Percentiles rank a stretch among this genome's conserved stretches.
phyloP scores from a whole-genome alignment of 2,329 filamentous ascomycete species.

The Ceratocystis huliohia region DNA sequence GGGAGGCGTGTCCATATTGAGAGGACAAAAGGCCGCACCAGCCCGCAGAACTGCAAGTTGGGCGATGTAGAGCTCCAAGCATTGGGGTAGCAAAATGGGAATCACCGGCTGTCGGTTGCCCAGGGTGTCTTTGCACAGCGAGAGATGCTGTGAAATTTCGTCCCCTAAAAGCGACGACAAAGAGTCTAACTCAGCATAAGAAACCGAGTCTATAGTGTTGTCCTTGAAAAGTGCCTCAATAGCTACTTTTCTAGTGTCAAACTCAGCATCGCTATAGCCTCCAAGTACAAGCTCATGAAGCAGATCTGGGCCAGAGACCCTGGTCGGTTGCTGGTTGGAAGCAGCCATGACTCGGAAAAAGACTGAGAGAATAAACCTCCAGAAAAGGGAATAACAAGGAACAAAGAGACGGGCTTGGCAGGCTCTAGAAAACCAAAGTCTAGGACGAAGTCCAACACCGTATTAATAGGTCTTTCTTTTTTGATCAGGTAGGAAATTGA shows the following conservation, averaged over 20 bases:
- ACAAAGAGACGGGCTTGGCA: background rate
- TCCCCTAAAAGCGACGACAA: background rate
- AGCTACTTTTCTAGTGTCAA: background rate
- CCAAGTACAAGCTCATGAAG: conserved; percentile 46
- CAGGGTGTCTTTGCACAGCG: background rate
- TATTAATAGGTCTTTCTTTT: too few species aligned
- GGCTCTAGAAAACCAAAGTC: background rate
- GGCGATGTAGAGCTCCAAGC: conserved; percentile 62
- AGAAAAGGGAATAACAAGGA: background rate
- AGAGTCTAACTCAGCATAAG: conserved; percentile 1
- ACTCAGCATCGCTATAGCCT: background rate
- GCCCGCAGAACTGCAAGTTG: conserved; percentile 67
- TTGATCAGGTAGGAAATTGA: background rate
- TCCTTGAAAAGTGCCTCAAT: background rate
- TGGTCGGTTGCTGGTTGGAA: conserved; percentile 33
- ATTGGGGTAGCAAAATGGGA: conserved; percentile 67
- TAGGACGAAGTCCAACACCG: too few species aligned
- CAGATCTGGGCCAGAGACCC: conserved; percentile 34
- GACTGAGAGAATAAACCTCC: background rate
- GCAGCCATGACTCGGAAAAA: background rate
- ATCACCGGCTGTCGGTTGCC: conserved; percentile 37
- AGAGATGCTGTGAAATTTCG: background rate
- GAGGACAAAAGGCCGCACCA: conserved; percentile 74
- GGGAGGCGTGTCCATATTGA: conserved; percentile 63
- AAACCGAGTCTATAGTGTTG: background rate